Conservation (phyloP, 345 rosid genomes). For the Linum lewisii region DNA sequence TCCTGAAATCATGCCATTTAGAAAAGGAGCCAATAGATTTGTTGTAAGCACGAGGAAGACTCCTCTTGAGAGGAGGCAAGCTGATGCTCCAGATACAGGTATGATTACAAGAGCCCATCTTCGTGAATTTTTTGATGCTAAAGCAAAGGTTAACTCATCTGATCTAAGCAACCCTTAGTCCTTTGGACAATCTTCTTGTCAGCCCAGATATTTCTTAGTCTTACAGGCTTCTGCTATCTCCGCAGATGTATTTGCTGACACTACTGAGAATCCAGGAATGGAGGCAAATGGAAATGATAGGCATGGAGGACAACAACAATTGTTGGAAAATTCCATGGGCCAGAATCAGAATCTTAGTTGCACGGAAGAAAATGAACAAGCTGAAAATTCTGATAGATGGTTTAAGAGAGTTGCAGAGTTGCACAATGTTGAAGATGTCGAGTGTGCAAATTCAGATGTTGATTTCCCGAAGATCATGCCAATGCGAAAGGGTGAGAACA, state of each 20-base stretch:
- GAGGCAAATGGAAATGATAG: no score
- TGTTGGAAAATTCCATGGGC: no score
- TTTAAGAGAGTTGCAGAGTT: slow-evolving; percentile 25
- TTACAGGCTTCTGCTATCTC: neutral
- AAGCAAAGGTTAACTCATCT: no score
- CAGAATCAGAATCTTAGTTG: no score
- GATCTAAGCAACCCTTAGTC: no score
- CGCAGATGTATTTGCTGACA: slow-evolving; percentile 11
- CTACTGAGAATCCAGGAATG: slow-evolving; percentile 12
- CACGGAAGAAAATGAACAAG: slow-evolving; percentile 34
- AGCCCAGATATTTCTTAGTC: neutral
- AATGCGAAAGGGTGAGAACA: slow-evolving; percentile 21
- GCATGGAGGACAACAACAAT: no score
- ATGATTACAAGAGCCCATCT: neutral
- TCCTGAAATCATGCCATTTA: slow-evolving; percentile 28
- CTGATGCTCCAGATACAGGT: slow-evolving; percentile 15
- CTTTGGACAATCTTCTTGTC: neutral
- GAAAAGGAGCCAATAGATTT: slow-evolving; percentile 28
- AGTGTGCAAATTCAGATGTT: slow-evolving; percentile 16
- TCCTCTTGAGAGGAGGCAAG: slow-evolving; percentile 26
- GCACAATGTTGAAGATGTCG: slow-evolving; percentile 19
- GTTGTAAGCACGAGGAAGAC: slow-evolving; percentile 26
- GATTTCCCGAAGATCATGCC: slow-evolving; percentile 22
- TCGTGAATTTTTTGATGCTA: no score
- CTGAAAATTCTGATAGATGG: slow-evolving; percentile 38